Evolutionary conservation across 495 filamentous ascomycete genomes (phyloP).

Genomic region (Xylaria venustula): DNA sequence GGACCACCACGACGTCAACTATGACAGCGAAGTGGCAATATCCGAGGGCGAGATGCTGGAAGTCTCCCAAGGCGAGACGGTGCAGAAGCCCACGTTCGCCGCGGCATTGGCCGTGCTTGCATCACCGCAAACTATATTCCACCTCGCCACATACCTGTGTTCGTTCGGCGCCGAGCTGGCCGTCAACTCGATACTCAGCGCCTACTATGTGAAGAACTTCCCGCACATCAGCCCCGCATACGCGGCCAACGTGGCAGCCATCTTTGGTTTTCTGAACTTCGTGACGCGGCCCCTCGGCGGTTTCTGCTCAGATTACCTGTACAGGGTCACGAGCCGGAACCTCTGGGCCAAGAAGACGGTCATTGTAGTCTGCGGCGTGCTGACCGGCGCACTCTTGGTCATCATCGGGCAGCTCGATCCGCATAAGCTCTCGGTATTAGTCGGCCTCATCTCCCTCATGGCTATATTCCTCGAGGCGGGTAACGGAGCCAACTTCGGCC

Average conservation of each 20-base stretch:
- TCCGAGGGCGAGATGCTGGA: conserved; percentile 57
- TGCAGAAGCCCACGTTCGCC: conserved; percentile 63
- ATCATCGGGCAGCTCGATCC: conserved; percentile 68
- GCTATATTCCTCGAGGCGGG: conserved; percentile 81
- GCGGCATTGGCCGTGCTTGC: conserved; percentile 58
- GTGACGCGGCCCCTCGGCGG: conserved; percentile 74
- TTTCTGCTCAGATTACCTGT: conserved; percentile 69
- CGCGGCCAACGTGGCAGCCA: conserved; percentile 76
- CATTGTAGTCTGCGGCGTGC: conserved; percentile 60
- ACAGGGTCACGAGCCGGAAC: conserved; percentile 52
- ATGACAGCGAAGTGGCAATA: conserved; percentile 52
- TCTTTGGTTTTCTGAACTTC: conserved; percentile 88
- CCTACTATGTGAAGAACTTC: conserved; percentile 81
- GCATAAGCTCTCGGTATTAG: conserved; percentile 60
- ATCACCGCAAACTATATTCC: conserved; percentile 65
- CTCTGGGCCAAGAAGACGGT: conserved; percentile 78
- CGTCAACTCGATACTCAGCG: conserved; percentile 77
- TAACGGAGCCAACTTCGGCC: conserved; percentile 83
- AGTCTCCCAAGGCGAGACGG: conserved; percentile 59
- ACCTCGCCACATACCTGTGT: conserved; percentile 74
- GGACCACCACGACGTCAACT: conserved; percentile 26
- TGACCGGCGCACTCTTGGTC: conserved; percentile 66
- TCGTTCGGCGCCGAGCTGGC: conserved; percentile 84
- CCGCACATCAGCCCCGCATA: conserved; percentile 68
- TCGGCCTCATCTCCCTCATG: conserved; percentile 70